Base-by-base conservation (phyloP, 805 yeast genomes). In the Candida takata region DNA sequence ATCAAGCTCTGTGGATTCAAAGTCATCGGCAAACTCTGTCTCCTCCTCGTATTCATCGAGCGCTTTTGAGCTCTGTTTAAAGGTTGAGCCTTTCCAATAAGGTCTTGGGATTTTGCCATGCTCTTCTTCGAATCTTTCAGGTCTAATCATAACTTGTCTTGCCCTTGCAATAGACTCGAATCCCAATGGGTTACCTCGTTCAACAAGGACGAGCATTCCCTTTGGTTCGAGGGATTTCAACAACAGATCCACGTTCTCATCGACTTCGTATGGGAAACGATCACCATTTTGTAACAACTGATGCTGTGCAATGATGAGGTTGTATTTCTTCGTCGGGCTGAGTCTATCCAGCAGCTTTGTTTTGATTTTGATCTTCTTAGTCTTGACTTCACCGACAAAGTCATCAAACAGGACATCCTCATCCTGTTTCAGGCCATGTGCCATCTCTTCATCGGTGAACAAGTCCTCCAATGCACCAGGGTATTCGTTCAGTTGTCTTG, bases 151-250 rank as follows among this genome's bases (percentile, higher is more conserved):
- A 4, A 85, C 61, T 55, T 90, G 96, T 51, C 98, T 69, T 5
- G 97, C 96, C 36, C 96, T 67, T 0, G 95, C 94, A 38, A 87
- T 71, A 3, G 77, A 68, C 58, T 92, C 98, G 53, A 85, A 85
- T 0, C 97, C 97, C 23, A 78, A 52, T 0, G 97, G 85, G 37
- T 82, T 84, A 3, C 98, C 98, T 43, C 96, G 68, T 60, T 92
- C 97, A 3, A 88, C 61, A 2, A 92, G 55, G 2, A 87, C 79
- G 10, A 90, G 58, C 40, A 79, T 78, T 0, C 97, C 98, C 9
- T 75, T 74, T 0, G 96, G 95, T 12, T 74, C 71, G 31, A 88
- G 60, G 13, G 83, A 60, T 13, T 68, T 64, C 17, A 87, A 62
- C 24, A 82, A 64, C 40, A 67, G 65, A 42, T 79, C 76, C 8